These are phyloP conservation scores for Eremochloa ophiuroides DNA, from an alignment of 176 grass and related monocot species.

Conservation along the genomic window DNA sequence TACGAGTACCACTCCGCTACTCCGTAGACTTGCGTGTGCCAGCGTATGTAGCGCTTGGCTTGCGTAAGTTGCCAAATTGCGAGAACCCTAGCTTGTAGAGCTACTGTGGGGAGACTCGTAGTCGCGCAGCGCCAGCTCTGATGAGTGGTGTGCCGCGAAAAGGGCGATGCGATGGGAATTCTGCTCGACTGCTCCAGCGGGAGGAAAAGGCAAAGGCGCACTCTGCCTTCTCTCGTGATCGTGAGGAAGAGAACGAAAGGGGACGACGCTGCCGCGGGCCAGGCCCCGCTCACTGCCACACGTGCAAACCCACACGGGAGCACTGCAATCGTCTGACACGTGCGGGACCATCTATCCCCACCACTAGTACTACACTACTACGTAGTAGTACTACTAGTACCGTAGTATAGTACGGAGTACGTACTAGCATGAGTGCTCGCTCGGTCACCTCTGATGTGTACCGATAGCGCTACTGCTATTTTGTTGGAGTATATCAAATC, in stretches of 20 bases:
- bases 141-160: not conserved
- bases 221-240: not conserved
- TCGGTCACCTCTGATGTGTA: no score
- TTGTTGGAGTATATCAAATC: no score
- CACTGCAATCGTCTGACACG: slow-evolving; percentile 13
- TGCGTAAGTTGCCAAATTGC: no score
- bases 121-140: not conserved
- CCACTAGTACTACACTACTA: no score
- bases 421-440: no score
- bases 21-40: not conserved
- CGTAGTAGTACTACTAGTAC: no score
- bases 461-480: no score
- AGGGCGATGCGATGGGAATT: not conserved
- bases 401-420: no score
- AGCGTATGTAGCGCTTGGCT: no score
- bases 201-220: not conserved
- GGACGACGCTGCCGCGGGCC: not conserved
- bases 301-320: slow-evolving; percentile 41
- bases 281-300: not conserved
- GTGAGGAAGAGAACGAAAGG: not conserved
- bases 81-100: no score
- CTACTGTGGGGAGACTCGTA: not conserved
- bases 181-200: not conserved
- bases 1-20: no score
- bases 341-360: not conserved